Percentiles rank a stretch among this genome's conserved stretches.
Evolutionary conservation across 1,284 basidiomycete species (phyloP).

Genomic region (Tilletia setariae): DNA sequence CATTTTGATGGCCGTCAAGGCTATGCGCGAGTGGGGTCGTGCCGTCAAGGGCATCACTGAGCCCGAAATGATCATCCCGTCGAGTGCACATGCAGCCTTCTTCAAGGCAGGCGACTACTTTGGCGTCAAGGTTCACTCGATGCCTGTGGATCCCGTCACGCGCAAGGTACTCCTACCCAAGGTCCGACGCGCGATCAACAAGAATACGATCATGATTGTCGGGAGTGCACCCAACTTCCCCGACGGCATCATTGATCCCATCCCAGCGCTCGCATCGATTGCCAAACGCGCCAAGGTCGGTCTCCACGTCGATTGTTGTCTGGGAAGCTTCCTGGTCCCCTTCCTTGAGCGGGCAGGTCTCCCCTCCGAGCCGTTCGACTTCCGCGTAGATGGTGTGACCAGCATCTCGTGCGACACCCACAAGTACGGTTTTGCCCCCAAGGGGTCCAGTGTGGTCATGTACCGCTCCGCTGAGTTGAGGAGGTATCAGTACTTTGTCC

Average conservation of each 20-base stretch:
- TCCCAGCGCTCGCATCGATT: conserved; percentile 72
- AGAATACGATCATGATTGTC: conserved; percentile 65
- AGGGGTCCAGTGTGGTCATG: conserved; percentile 48
- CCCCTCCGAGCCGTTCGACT: conserved; percentile 49
- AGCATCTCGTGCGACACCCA: conserved; percentile 52
- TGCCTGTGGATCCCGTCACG: conserved; percentile 78
- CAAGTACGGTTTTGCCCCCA: conserved; percentile 54
- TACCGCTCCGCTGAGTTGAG: conserved; percentile 42
- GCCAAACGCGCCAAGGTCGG: conserved; percentile 75
- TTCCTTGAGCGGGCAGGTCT: conserved; percentile 49
- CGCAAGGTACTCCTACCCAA: conserved; percentile 75
- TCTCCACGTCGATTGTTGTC: conserved; percentile 68
- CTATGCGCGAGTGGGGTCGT: conserved; percentile 87
- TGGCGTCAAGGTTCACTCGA: conserved; percentile 81
- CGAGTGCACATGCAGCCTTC: conserved; percentile 88
- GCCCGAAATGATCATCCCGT: conserved; percentile 88
- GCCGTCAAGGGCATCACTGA: conserved; percentile 79
- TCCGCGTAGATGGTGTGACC: conserved; percentile 51
- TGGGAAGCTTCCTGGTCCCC: conserved; percentile 55
- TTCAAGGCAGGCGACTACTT: conserved; percentile 89
- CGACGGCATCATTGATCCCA: conserved; percentile 67
- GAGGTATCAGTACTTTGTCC: conserved; percentile 52
- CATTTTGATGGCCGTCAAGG: conserved; percentile 89
- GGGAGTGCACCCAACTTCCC: conserved; percentile 76
- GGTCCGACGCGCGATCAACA: conserved; percentile 64